Percentiles rank a stretch among this genome's conserved stretches.
These are phyloP conservation scores for Paxillus ammoniavirescens DNA, from an alignment of 768 basidiomycete species.

Conservation along the genomic window DNA sequence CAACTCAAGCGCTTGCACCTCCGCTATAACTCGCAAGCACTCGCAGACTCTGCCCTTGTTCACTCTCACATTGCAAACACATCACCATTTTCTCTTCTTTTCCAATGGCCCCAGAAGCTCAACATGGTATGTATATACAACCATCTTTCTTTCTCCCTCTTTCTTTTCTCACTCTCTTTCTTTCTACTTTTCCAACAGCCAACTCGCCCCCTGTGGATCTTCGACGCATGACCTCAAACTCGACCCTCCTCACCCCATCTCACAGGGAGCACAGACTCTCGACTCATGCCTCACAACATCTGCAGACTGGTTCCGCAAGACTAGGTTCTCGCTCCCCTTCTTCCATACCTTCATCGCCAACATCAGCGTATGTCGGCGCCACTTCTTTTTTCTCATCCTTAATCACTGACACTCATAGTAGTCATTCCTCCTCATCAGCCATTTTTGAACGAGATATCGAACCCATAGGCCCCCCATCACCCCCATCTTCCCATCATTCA, in stretches of 20 bases:
- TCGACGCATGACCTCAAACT: constrained; percentile 55
- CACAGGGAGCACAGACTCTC: constrained; percentile 39
- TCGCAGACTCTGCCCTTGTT: background rate
- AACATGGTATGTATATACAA: constrained; percentile 15
- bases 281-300: constrained; percentile 47
- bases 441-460: constrained; percentile 94
- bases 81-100: constrained; percentile 12
- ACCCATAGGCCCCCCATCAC: constrained; percentile 41
- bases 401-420: constrained; percentile 8
- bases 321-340: constrained; percentile 64
- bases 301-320: constrained; percentile 40
- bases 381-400: constrained; percentile 2
- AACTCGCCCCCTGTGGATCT: constrained; percentile 44
- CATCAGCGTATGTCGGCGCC: constrained; percentile 59
- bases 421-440: constrained; percentile 79
- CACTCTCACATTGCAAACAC: constrained; percentile 6
- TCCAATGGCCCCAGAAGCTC: constrained; percentile 21
- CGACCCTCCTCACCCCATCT: constrained; percentile 40
- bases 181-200: constrained; percentile 8
- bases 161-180: background rate
- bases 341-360: constrained; percentile 80
- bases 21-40: constrained; percentile 1
- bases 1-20: background rate
- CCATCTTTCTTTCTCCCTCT: background rate
- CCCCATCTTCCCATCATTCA: constrained; percentile 35